These are phyloP conservation scores for Clonostachys rosea DNA, from an alignment of 2,329 filamentous ascomycete genomes.

Conservation along the genomic window DNA sequence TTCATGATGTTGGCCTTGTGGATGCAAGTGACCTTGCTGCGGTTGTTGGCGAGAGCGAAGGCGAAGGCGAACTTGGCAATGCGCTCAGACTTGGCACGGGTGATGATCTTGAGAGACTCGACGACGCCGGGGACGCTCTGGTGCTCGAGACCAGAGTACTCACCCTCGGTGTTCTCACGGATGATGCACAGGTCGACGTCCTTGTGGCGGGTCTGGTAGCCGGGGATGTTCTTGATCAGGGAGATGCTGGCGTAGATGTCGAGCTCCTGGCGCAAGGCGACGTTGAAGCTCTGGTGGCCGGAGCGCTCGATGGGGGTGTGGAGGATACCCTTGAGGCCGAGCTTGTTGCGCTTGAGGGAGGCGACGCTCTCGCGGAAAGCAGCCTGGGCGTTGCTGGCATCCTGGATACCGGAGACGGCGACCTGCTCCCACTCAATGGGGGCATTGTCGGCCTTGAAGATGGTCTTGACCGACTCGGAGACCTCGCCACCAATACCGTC, in stretches of 20 bases:
- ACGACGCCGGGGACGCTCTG: slow-evolving; percentile 95
- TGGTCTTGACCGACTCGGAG: slow-evolving; percentile 95
- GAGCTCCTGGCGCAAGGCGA: slow-evolving; percentile 96
- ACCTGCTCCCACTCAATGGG: slow-evolving; percentile 99
- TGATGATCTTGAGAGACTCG: slow-evolving; percentile 99
- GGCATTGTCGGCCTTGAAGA: slow-evolving; percentile 99
- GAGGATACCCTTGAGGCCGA: slow-evolving; percentile 97
- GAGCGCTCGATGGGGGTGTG: slow-evolving; percentile 96
- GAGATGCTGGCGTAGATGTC: slow-evolving; percentile 99
- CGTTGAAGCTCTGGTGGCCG: slow-evolving; percentile 99
- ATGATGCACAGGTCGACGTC: slow-evolving; percentile 98
- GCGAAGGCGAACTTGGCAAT: slow-evolving; percentile 98
- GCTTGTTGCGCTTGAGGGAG: slow-evolving; percentile 96
- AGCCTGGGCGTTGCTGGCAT: slow-evolving; percentile 81
- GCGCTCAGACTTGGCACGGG: slow-evolving; percentile 96
- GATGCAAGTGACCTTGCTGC: slow-evolving; percentile 99
- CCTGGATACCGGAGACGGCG: slow-evolving; percentile 87
- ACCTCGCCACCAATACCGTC: slow-evolving; percentile 98
- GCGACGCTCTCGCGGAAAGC: slow-evolving; percentile 94
- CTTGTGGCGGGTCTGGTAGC: slow-evolving; percentile 95
- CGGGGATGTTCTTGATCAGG: slow-evolving; percentile 99
- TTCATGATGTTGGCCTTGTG: slow-evolving; percentile 99
- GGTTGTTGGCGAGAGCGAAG: slow-evolving; percentile 97
- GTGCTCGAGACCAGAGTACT: slow-evolving; percentile 98
- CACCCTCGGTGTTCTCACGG: slow-evolving; percentile 99